Conservation (phyloP, 495 filamentous ascomycete genomes). For the Friedmanniomyces endolithicus region DNA sequence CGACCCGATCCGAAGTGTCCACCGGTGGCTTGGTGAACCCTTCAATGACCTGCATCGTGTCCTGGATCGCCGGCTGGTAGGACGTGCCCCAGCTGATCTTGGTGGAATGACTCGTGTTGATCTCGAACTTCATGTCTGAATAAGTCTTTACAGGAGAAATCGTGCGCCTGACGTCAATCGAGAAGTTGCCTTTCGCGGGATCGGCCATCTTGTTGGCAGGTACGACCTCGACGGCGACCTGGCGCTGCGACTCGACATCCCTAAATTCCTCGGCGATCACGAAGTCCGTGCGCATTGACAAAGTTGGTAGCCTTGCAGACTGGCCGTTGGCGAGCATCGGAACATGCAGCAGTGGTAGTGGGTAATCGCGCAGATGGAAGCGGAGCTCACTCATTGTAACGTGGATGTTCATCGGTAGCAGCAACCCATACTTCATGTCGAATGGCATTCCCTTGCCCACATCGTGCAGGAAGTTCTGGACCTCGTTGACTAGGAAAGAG, state of each 20-base stretch:
- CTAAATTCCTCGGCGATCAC: slow-evolving; percentile 92
- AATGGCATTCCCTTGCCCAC: slow-evolving; percentile 93
- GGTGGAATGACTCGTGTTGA: slow-evolving; percentile 83
- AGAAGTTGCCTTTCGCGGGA: slow-evolving; percentile 40
- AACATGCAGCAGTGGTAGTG: slow-evolving; percentile 81
- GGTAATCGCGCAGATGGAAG: slow-evolving; percentile 80
- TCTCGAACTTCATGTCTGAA: slow-evolving; percentile 78
- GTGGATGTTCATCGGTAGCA: slow-evolving; percentile 81
- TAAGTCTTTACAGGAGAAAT: slow-evolving; percentile 94
- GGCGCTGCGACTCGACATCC: slow-evolving; percentile 60
- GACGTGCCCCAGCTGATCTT: slow-evolving; percentile 94
- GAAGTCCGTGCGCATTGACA: slow-evolving; percentile 81
- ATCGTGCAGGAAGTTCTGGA: slow-evolving; percentile 67
- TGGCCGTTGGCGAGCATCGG: slow-evolving; percentile 70
- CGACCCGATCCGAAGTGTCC: slow-evolving; percentile 82
- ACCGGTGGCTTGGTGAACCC: slow-evolving; percentile 90
- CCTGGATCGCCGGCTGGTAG: slow-evolving; percentile 95
- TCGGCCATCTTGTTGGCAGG: slow-evolving; percentile 46
- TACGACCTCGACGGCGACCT: slow-evolving; percentile 74
- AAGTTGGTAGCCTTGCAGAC: slow-evolving; percentile 63
- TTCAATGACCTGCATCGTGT: slow-evolving; percentile 99
- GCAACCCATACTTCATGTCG: slow-evolving; percentile 75
- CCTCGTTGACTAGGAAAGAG: slow-evolving; percentile 69
- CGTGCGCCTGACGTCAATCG: slow-evolving; percentile 77
- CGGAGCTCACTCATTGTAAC: slow-evolving; percentile 85